phyloP scores from a whole-genome alignment of 1,284 basidiomycete species.

The Papiliotrema flavescens region DNA sequence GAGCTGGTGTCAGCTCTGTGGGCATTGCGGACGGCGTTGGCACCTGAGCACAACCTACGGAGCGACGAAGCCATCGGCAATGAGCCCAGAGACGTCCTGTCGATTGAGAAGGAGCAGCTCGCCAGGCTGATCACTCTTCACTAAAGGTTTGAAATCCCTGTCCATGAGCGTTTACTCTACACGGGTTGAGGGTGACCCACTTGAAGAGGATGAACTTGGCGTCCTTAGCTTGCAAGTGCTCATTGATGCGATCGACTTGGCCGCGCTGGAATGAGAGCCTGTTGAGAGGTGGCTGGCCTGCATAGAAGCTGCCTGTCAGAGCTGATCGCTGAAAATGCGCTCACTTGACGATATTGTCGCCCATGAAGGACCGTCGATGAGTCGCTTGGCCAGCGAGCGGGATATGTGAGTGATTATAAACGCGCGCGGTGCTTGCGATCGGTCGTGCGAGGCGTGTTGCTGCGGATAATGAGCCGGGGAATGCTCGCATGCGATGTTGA shows the following conservation, averaged over 20 bases:
- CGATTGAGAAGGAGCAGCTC: constrained; percentile 53
- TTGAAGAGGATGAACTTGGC: constrained; percentile 74
- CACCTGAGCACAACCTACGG: constrained; percentile 44
- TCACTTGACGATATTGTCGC: constrained; percentile 48
- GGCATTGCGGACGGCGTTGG: background rate
- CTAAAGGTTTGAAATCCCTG: constrained; percentile 41
- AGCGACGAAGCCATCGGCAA: constrained; percentile 49
- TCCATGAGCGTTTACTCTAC: background rate
- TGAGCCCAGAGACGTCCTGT: constrained; percentile 65
- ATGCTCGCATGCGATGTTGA: too few species aligned
- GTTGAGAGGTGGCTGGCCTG: constrained; percentile 73
- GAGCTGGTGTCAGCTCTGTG: background rate
- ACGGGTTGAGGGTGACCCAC: constrained; percentile 14
- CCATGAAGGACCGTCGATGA: constrained; percentile 23
- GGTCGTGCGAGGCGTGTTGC: background rate
- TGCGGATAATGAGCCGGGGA: background rate
- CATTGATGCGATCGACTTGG: constrained; percentile 67
- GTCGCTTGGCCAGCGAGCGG: background rate
- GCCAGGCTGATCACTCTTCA: constrained; percentile 51
- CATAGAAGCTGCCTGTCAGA: constrained; percentile 57
- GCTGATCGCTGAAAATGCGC: constrained; percentile 2
- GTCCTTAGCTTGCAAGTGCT: constrained; percentile 57
- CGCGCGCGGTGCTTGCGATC: background rate
- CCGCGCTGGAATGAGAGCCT: constrained; percentile 78
- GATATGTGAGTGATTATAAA: background rate